Conservation (phyloP, 345 rosid genomes). For the Lumnitzera littorea region DNA sequence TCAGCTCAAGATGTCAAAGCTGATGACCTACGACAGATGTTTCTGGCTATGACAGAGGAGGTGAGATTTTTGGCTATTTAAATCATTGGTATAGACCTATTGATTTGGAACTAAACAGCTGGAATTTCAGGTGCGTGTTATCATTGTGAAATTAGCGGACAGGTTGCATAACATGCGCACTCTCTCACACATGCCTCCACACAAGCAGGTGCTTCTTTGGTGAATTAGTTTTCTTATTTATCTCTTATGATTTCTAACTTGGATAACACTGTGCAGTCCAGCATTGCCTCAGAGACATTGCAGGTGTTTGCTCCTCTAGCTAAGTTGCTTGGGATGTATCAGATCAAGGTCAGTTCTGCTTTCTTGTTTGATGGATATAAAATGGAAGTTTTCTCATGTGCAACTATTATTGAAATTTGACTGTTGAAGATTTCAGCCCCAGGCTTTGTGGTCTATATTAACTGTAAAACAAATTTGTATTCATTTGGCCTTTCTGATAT, state of each 20-base stretch:
- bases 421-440: too few relatives aligned
- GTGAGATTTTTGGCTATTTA: conserved; percentile 21
- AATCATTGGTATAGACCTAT: background rate
- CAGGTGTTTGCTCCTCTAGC: conserved; percentile 98
- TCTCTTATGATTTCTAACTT: conserved; percentile 15
- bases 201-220: conserved; percentile 69
- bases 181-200: conserved; percentile 87
- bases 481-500: background rate
- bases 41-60: conserved; percentile 98
- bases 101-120: conserved; percentile 14
- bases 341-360: conserved; percentile 61
- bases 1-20: conserved; percentile 96
- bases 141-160: conserved; percentile 97
- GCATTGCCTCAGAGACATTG: conserved; percentile 94
- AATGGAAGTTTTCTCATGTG: too few relatives aligned
- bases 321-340: conserved; percentile 94
- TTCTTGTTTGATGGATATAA: too few relatives aligned
- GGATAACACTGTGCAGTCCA: conserved; percentile 51
- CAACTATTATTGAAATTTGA: too few relatives aligned
- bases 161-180: conserved; percentile 99
- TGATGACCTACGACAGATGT: conserved; percentile 98
- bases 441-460: too few relatives aligned
- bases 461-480: background rate
- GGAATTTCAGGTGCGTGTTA: conserved; percentile 81
- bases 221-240: conserved; percentile 3